Evolutionary conservation across 768 basidiomycete genomes (phyloP).

Genomic region (Sutorius australiensis): DNA sequence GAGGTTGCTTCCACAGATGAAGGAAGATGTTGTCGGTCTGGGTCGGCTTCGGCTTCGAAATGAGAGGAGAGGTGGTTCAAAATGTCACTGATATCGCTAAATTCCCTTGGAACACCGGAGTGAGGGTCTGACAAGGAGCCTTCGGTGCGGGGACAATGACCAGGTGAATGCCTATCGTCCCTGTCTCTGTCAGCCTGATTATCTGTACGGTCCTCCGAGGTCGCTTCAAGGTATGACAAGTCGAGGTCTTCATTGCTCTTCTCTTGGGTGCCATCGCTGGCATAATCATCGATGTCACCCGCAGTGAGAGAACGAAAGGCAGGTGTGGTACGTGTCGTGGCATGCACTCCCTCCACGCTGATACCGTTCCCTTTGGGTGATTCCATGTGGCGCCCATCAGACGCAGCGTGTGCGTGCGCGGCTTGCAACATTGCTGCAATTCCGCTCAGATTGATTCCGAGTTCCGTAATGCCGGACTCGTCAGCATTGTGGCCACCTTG

Average conservation of each 20-base stretch:
- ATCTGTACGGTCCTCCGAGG: slow-evolving; percentile 19
- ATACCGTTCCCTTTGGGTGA: slow-evolving; percentile 46
- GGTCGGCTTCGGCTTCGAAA: slow-evolving; percentile 57
- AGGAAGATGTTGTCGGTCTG: slow-evolving; percentile 38
- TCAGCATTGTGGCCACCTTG: slow-evolving; percentile 14
- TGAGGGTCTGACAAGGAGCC: slow-evolving; percentile 40
- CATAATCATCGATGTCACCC: slow-evolving; percentile 30
- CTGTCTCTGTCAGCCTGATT: slow-evolving; percentile 35
- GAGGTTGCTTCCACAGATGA: slow-evolving; percentile 30
- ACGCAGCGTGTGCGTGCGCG: slow-evolving; percentile 59
- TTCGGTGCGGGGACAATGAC: slow-evolving; percentile 19
- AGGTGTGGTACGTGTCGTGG: slow-evolving; percentile 63
- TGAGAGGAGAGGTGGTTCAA: slow-evolving; percentile 68
- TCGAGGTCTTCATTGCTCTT: slow-evolving; percentile 49
- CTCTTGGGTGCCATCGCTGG: slow-evolving; percentile 24
- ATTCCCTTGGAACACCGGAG: slow-evolving; percentile 52
- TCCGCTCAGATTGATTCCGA: slow-evolving; percentile 57
- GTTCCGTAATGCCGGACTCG: slow-evolving; percentile 27
- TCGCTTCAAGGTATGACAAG: slow-evolving; percentile 47
- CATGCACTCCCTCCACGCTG: slow-evolving; percentile 43
- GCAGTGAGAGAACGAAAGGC: slow-evolving; percentile 77
- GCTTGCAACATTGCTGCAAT: slow-evolving; percentile 80
- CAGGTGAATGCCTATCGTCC: slow-evolving; percentile 40
- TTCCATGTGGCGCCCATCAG: slow-evolving; percentile 45
- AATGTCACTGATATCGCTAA: slow-evolving; percentile 73